Base-by-base conservation (phyloP, 345 rosid species). In the Boechera divaricarpa region DNA sequence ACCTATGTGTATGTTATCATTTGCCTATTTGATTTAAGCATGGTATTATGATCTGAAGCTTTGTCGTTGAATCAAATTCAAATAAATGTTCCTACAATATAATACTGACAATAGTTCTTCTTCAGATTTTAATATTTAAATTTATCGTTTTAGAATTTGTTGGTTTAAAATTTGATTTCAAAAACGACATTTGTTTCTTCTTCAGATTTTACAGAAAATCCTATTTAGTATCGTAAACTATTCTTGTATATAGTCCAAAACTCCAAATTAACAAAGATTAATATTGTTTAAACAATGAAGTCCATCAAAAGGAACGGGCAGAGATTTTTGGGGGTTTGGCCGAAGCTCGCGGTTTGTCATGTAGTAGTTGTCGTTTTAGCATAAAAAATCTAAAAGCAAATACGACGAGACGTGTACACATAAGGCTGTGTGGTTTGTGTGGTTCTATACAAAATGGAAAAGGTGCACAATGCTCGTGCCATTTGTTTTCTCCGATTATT, bases 341-440 rank as follows among this genome's bases (percentile, higher is more conserved):
- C 78, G 78, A 67, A 73, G 82, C 78, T 73, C 70, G 78, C 82
- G 82, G 73, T 61, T 79, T 79, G 82, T 73, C 82, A 79, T 36
- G 65, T 79, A 79, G 78, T 48, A 26, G 6, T 79, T 79, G 78
- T 73, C 82, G 82, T 73, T 73, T 79, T 59, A 59, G 78, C 68
- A 66, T 31, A 9, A 66, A 38, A 77, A 65, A 59, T 55, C 51
- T 31, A 56, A 59, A 52, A 42, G n/a, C 78, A 67, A 24, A 73
- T 73, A 73, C 82, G 77, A 79, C 82, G 82, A 67, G 78, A 79
- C 82, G 78, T 79, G 82, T n/a, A 60, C 53, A 31, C 73, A 35
- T 49, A 73, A 79, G 82, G 82, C 82, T 79, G 82, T 58, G 56
- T 62, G 53, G 67, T 78, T 78, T 67, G 60, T 77, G 57, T 61